A percentile compares a stretch with the other conserved stretches of the same genome.
Conservation (phyloP, 2,329 filamentous ascomycete species). For the Sporothrix pseudoabietina region DNA sequence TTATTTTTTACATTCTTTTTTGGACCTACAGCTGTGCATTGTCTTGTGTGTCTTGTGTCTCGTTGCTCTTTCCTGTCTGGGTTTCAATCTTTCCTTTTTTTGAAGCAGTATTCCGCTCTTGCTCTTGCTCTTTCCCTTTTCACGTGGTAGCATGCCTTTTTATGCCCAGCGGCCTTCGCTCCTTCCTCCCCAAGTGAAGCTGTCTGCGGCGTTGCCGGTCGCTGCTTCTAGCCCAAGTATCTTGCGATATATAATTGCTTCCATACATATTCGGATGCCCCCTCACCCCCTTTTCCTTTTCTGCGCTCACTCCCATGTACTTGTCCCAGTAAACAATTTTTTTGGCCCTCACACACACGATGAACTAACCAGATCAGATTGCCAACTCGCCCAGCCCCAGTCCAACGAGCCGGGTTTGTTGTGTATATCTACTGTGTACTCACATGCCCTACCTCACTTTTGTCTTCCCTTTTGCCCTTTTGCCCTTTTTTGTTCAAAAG, state of each 20-base stretch:
- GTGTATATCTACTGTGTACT: neutral
- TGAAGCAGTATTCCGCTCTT: neutral
- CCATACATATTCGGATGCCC: neutral
- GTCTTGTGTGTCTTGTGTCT: neutral
- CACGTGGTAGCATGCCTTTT: neutral
- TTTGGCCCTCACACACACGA: neutral
- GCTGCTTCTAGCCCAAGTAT: constrained; percentile 12
- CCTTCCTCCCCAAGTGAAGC: constrained; percentile 17
- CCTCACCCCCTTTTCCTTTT: neutral
- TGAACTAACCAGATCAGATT: neutral
- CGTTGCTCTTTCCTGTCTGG: neutral
- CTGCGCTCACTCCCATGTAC: neutral
- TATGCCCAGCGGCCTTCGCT: neutral
- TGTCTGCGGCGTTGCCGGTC: neutral
- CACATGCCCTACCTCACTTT: neutral
- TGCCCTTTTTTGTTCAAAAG: neutral
- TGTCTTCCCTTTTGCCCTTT: neutral
- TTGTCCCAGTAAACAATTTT: neutral
- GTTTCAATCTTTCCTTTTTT: neutral
- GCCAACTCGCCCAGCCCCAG: neutral
- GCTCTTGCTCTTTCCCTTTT: neutral
- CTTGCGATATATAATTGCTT: constrained; percentile 21
- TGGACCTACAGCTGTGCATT: neutral
- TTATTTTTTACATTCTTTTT: neutral
- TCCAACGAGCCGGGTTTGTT: neutral